A percentile compares a stretch with the other conserved stretches of the same genome.
Conservation (phyloP, 495 filamentous ascomycete genomes). For the Glutinoglossum americanum region DNA sequence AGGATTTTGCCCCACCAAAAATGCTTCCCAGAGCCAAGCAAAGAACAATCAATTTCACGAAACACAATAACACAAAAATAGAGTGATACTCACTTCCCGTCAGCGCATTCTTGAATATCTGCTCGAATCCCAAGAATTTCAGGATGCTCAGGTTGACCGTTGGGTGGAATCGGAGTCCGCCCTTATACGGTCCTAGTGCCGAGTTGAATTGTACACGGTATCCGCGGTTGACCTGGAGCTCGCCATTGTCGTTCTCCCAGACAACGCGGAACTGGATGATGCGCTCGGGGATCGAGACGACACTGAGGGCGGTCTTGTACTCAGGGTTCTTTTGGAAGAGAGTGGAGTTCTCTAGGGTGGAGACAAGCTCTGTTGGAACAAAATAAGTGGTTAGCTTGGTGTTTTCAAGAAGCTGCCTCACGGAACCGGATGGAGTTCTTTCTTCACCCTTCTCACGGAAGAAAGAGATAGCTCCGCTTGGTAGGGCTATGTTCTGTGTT, state of each 20-base stretch:
- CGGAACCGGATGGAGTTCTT: neutral
- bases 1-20: neutral
- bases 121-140: conserved; percentile 98
- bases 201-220: conserved; percentile 99
- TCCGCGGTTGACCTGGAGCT: conserved; percentile 85
- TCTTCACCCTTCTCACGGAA: neutral
- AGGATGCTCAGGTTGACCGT: conserved; percentile 92
- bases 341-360: conserved; percentile 77
- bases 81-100: conserved; percentile 54
- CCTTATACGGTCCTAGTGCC: conserved; percentile 94
- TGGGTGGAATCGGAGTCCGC: conserved; percentile 87
- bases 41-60: no score
- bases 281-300: conserved; percentile 85
- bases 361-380: conserved; percentile 54
- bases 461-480: neutral
- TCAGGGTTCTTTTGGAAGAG: conserved; percentile 89
- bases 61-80: neutral
- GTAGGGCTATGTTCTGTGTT: neutral
- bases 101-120: conserved; percentile 99
- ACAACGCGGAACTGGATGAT: conserved; percentile 92
- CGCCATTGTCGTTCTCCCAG: conserved; percentile 84
- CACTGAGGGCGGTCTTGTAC: conserved; percentile 71
- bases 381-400: neutral
- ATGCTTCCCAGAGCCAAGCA: no score
- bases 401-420: neutral